Conservation (phyloP, 495 filamentous ascomycete species). For the Neurospora intermedia region DNA sequence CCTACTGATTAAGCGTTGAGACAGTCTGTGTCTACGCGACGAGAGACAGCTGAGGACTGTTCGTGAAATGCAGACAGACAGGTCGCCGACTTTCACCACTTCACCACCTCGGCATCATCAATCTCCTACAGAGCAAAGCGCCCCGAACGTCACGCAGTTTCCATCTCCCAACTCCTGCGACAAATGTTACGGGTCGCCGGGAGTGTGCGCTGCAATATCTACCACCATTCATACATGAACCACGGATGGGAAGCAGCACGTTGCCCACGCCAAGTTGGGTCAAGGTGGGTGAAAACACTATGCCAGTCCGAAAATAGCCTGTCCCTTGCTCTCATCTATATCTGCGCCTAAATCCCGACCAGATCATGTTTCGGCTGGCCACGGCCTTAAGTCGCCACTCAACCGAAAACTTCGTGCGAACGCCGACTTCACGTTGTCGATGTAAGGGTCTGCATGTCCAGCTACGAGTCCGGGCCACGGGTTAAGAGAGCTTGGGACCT, state of each 20-base stretch:
- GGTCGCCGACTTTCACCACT: not conserved
- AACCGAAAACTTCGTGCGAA: constrained; percentile 8
- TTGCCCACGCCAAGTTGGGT: not conserved
- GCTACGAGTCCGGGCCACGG: not conserved
- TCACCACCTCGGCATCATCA: not conserved
- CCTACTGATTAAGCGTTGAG: not conserved
- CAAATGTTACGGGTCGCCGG: constrained; percentile 9
- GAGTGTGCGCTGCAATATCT: constrained; percentile 1
- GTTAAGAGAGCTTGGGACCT: not conserved
- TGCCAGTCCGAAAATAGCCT: constrained; percentile 25
- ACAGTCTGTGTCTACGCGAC: not conserved
- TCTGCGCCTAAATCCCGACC: not conserved
- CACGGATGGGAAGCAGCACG: constrained; percentile 1
- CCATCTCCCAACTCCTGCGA: constrained; percentile 4
- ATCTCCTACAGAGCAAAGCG: constrained; percentile 1
- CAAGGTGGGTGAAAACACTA: constrained; percentile 6
- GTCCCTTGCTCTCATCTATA: not conserved
- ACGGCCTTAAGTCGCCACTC: constrained; percentile 19
- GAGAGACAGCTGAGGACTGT: not conserved
- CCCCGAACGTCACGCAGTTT: constrained; percentile 7
- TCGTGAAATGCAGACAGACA: not conserved
- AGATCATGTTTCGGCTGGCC: constrained; percentile 16
- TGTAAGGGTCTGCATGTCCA: not conserved
- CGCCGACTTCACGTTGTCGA: not conserved
- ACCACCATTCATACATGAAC: constrained; percentile 10